Evolutionary conservation across 345 rosid genomes (phyloP).

Genomic region (Citrus glauca): DNA sequence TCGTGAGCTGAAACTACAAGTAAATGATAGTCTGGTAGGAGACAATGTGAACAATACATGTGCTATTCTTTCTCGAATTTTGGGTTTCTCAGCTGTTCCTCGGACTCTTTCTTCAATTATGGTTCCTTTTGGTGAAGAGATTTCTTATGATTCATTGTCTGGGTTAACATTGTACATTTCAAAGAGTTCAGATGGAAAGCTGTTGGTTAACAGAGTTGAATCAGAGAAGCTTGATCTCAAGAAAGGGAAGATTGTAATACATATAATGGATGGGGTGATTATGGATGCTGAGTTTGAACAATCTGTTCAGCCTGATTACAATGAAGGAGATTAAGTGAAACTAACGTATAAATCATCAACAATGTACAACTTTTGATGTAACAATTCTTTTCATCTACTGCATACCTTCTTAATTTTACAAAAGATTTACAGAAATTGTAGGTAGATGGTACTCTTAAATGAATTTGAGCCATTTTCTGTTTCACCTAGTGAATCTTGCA

Average conservation of each 20-base stretch:
- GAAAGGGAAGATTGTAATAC: slow-evolving; percentile 49
- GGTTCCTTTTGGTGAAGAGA: slow-evolving; percentile 28
- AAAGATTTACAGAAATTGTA: not conserved
- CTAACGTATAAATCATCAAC: not conserved
- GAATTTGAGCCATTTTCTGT: not conserved
- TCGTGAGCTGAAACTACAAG: slow-evolving; percentile 50
- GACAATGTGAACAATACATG: slow-evolving; percentile 43
- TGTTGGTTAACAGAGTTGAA: slow-evolving; percentile 55
- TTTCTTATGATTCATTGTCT: slow-evolving; percentile 61
- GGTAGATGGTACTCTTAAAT: not conserved
- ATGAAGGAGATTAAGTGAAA: slow-evolving; percentile 15
- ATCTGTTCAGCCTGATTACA: slow-evolving; percentile 48
- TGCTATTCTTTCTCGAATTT: slow-evolving; percentile 57
- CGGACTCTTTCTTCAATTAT: slow-evolving; percentile 31
- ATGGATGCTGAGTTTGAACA: slow-evolving; percentile 86
- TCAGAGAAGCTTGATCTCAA: slow-evolving; percentile 47
- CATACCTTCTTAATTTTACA: not conserved
- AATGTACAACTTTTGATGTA: not conserved
- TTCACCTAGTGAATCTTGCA: not conserved
- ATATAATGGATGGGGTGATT: slow-evolving; percentile 67
- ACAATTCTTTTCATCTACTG: not conserved
- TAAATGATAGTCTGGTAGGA: slow-evolving; percentile 17
- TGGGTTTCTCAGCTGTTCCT: slow-evolving; percentile 74
- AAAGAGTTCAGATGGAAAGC: slow-evolving; percentile 37
- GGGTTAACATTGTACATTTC: slow-evolving; percentile 49